Evolutionary conservation across 805 yeast species (phyloP), one percentile per base, ranked within the genome.

Genomic region (Yarrowia sp.): DNA sequence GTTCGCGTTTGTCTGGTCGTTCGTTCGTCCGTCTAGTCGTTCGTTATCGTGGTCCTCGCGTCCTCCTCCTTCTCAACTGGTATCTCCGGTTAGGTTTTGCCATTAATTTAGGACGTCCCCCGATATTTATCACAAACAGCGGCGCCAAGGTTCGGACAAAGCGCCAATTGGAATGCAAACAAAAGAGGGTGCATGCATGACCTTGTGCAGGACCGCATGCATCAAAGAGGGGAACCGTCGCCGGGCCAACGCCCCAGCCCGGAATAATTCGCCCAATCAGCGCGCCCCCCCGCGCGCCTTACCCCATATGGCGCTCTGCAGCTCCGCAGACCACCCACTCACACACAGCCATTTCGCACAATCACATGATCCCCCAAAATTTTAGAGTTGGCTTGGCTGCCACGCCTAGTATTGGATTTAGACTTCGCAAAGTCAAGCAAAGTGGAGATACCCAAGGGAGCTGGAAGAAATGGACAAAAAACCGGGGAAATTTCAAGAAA

Each of bases 101-200:
- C 46, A 55, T 40, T 40, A 55, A 42, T 32, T 56, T 56, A 26
- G 64, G 64, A 35, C n/a, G 16, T 11, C 49, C 64, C 64, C 64
- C 49, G 49, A 43, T 59, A 59, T 59, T 59, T 59, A 59, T 59
- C 52, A 59, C 52, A 43, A 32, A 35, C 41, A 16, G 35, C 35
- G 19, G 42, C 50, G 65, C 65, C 52, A 59, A 59, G 65, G 65
- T 59, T 59, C 46, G 19, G 36, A 59, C 65, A 59, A 59, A 59
- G 65, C 50, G 41, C 52, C 65, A 59, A 59, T 59, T 59, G 65
- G 65, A 59, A 59, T 59, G 65, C 65, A 59, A 45, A 59, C 52
- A 59, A 59, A 45, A 59, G 52, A 59, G 48, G 4, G 40, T 59
- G 52, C 65, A 59, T 59, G 65, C 65, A 43, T 11, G 65, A 14